Evolutionary conservation across 2,329 filamentous ascomycete genomes (phyloP), one percentile per base, ranked within the genome.

Genomic region (Curvularia hawaiiensis): DNA sequence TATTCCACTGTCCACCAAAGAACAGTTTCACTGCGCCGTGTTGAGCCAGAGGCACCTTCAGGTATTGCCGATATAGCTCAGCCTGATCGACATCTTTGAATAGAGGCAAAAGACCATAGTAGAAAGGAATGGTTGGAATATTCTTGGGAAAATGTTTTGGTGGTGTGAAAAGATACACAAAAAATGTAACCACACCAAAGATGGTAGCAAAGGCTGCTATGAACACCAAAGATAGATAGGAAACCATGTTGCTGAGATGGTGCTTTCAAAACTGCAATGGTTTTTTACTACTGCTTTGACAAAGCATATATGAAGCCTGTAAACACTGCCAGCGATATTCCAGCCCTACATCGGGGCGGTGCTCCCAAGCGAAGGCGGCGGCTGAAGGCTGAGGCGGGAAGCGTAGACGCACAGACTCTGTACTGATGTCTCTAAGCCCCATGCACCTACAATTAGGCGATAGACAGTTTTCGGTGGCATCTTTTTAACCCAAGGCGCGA

Each of bases 1-100:
- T 70, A 46, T 80, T 82, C 82, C 82, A 83, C 40, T 75, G 76
- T 0, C 78, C 79, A 1, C 77, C 80, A 33, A 82, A 82, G 70
- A 80, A 83, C 28, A 83, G 69, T 54, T 81, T 78, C 18, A 82
- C 81, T 1, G 80, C 81, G 4, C 81, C 78, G 45, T 78, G 73
- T n/a, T 67, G 68, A 10, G 68, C 67, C 6, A 79, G 65, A 2
- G 77, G 78, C 51, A 69, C 62, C 38, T 77, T 71, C 43, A 81
- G 72, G 61, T 80, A 79, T 50, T 65, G 57, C 12, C 61, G 65
- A 61, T 78, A 81, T 6, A 78, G 72, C 16, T 79, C 73, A 4
- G 75, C 71, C 64, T 81, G 79, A 54, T 80, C 79, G 20, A 79
- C 74, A 48, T 80, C 77, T 43, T 67, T 70, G 65, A 80, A 73